Evolutionary conservation across 495 filamentous ascomycete species (phyloP).

Genomic region (Aspergillus incahuasiensis): DNA sequence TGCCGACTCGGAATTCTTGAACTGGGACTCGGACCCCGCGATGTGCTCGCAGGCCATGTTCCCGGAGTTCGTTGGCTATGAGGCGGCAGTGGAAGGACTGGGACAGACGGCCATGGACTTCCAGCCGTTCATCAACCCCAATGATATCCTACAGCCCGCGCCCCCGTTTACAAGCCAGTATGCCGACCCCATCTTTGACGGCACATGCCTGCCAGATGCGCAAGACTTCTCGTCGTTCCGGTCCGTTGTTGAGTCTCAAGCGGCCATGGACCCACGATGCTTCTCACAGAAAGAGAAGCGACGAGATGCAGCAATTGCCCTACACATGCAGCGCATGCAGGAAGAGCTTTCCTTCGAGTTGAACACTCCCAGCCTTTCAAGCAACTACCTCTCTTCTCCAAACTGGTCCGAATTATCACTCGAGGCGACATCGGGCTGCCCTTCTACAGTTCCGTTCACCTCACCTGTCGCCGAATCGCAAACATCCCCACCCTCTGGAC

Average conservation of each 20-base stretch:
- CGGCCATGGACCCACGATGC: slow-evolving; percentile 29
- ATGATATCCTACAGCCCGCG: slow-evolving; percentile 18
- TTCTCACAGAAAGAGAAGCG: slow-evolving; percentile 43
- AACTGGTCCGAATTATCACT: slow-evolving; percentile 32
- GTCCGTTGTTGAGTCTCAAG: slow-evolving; percentile 39
- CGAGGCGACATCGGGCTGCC: slow-evolving; percentile 21
- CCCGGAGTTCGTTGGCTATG: slow-evolving; percentile 28
- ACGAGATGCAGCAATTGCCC: slow-evolving; percentile 39
- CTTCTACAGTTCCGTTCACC: slow-evolving; percentile 17
- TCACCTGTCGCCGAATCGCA: slow-evolving; percentile 17
- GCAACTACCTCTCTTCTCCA: slow-evolving; percentile 36
- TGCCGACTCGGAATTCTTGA: slow-evolving; percentile 19
- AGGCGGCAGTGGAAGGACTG: slow-evolving; percentile 19
- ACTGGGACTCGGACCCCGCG: slow-evolving; percentile 21
- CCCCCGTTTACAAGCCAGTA: slow-evolving; percentile 7
- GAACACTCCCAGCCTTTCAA: slow-evolving; percentile 31
- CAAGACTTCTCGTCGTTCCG: slow-evolving; percentile 24
- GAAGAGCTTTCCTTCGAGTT: slow-evolving; percentile 28
- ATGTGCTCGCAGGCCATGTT: slow-evolving; percentile 23
- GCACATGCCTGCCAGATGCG: slow-evolving; percentile 17
- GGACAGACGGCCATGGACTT: slow-evolving; percentile 20
- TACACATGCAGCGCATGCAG: slow-evolving; percentile 38
- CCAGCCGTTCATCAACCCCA: slow-evolving; percentile 23
- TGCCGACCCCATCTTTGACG: slow-evolving; percentile 9
- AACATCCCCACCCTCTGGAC: slow-evolving; percentile 15